These are phyloP conservation scores for Penicillium griseofulvum DNA, from an alignment of 2,329 filamentous ascomycete species.

Conservation along the genomic window DNA sequence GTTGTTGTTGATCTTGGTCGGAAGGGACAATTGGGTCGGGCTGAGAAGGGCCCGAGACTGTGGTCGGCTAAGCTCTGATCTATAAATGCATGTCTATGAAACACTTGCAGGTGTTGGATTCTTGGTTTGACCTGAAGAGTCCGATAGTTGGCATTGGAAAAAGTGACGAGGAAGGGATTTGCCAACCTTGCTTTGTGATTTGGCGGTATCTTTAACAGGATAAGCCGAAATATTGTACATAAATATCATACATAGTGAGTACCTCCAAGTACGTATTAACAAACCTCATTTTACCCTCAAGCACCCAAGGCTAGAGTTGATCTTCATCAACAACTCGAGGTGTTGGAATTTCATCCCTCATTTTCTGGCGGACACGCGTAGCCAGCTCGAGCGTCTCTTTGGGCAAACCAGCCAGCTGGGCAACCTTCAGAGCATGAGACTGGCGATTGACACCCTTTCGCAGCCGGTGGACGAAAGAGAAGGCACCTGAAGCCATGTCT, in stretches of 20 bases:
- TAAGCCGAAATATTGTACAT: conserved; percentile 7
- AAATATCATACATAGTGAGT: conserved; percentile 1
- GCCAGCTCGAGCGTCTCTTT: conserved; percentile 69
- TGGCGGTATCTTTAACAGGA: not conserved
- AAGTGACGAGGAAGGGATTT: not conserved
- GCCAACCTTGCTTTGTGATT: not conserved
- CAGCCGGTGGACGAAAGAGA: conserved; percentile 83
- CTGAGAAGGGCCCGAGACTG: conserved; percentile 12
- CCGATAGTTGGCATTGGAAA: not conserved
- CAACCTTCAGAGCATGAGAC: conserved; percentile 95
- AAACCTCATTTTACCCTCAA: not conserved
- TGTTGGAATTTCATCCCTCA: conserved; percentile 9
- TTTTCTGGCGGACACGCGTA: conserved; percentile 51
- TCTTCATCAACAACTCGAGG: not conserved
- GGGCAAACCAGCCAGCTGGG: conserved; percentile 77
- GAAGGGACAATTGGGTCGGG: conserved; percentile 21
- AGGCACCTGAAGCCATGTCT: conserved; percentile 67
- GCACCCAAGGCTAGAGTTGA: not conserved
- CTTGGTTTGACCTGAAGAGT: not conserved
- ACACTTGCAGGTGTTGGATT: not conserved
- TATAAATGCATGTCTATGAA: not conserved
- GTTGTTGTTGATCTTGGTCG: conserved; percentile 32
- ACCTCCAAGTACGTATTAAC: not conserved
- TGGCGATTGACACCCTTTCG: conserved; percentile 77
- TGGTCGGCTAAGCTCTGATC: conserved; percentile 22